Base-by-base conservation (phyloP, 768 basidiomycete genomes). In the Mycena metata region DNA sequence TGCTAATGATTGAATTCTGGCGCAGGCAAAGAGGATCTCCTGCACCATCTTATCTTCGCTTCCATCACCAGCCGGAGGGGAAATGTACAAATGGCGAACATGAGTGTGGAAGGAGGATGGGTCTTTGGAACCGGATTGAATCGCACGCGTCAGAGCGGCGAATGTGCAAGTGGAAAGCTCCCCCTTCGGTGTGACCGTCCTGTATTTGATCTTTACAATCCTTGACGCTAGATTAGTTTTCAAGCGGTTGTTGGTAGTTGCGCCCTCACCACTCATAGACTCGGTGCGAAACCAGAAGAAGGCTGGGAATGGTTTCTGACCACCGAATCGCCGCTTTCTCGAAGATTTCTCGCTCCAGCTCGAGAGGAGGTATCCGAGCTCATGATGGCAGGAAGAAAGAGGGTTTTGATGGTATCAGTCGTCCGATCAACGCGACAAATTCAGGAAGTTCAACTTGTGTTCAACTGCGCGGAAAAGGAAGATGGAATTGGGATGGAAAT, bases 311-410 rank as follows among this genome's bases (percentile, higher is more conserved):
- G 26, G 41, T 30, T 12, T 43, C 19, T 41, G 60, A 39, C 16
- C 42, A 33, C n/a, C 42, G 13, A 2, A 30, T 0, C 1, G 60
- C 60, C 16, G 60, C 24, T 12, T 19, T 19, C 24, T 62, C 60
- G 46, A 62, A 60, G 6, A 60, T 60, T 13, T 60, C 59, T 26
- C 59, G 59, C 47, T 60, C 59, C 17, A 50, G 47, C 17, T 62
- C 60, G 12, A 41, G 60, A 1, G 60, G 60, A 11, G 52, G 15
- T 4, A 39, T 11, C 15, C 11, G 39, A 39, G 39, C 39, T 39
- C 39, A 39, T 39, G 39, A 15, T 39, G 30, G 30, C 3, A 30
- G 3, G 30, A 30, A 30, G 30, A 30, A 30, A 30, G 30, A 30
- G 30, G 30, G 30, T 30, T 30, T 30, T 30, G 30, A 30, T 30